Conservation (phyloP, 495 filamentous ascomycete genomes). For the Opeltia flavorubescens region DNA sequence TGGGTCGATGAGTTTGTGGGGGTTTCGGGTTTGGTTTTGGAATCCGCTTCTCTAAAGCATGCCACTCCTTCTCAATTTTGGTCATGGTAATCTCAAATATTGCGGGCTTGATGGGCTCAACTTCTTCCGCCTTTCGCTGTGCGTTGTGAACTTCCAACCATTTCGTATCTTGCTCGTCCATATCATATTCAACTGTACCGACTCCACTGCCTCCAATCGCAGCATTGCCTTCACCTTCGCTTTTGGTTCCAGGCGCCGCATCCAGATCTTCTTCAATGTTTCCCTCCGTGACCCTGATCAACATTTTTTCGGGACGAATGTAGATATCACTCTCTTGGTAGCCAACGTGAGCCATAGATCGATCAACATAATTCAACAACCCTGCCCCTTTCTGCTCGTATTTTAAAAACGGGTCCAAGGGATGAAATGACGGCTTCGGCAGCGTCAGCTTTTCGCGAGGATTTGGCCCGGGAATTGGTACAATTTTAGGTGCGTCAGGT, state of each 20-base stretch:
- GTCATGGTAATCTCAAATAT: slow-evolving; percentile 97
- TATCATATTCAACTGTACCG: slow-evolving; percentile 91
- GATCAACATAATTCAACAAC: slow-evolving; percentile 64
- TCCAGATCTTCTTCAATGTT: slow-evolving; percentile 77
- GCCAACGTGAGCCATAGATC: slow-evolving; percentile 82
- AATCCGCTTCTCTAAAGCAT: slow-evolving; percentile 87
- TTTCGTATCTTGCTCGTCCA: slow-evolving; percentile 97
- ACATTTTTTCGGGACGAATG: slow-evolving; percentile 54
- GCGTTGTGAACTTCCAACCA: slow-evolving; percentile 81
- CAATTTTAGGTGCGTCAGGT: slow-evolving; percentile 41
- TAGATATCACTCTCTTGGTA: slow-evolving; percentile 91
- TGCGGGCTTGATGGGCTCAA: slow-evolving; percentile 75
- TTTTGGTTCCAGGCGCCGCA: slow-evolving; percentile 37
- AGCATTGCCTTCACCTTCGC: slow-evolving; percentile 46
- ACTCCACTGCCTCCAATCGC: slow-evolving; percentile 31
- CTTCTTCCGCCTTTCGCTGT: slow-evolving; percentile 53
- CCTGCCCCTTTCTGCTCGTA: slow-evolving; percentile 48
- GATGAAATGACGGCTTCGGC: slow-evolving; percentile 45
- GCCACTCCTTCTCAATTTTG: slow-evolving; percentile 98
- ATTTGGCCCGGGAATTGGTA: slow-evolving; percentile 50
- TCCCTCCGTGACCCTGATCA: slow-evolving; percentile 66
- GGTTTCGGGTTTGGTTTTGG: slow-evolving; percentile 93
- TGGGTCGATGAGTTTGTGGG: slow-evolving; percentile 76
- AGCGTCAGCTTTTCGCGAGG: slow-evolving; percentile 52
- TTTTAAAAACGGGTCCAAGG: slow-evolving; percentile 43